Evolutionary conservation across 805 yeast species (phyloP).

Genomic region (Barnettozyma californica): DNA sequence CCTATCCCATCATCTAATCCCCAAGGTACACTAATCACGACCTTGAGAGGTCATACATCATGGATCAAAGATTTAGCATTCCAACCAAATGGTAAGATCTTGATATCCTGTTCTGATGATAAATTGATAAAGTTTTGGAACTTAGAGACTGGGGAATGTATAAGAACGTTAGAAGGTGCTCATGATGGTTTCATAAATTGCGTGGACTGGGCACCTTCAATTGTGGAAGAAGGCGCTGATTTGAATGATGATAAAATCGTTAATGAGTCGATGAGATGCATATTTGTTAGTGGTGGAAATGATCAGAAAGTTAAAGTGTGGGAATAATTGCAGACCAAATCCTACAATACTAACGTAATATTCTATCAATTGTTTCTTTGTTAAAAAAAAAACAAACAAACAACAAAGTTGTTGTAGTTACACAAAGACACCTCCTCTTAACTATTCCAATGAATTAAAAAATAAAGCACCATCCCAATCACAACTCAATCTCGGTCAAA

Average conservation of each 20-base stretch:
- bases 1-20: conserved; percentile 58
- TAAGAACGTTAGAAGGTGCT: conserved; percentile 41
- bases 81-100: conserved; percentile 71
- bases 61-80: conserved; percentile 73
- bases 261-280: conserved; percentile 51
- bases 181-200: conserved; percentile 78
- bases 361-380: not conserved
- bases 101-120: conserved; percentile 77
- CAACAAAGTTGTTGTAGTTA: not conserved
- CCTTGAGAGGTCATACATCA: conserved; percentile 70
- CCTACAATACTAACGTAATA: not conserved
- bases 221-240: conserved; percentile 26
- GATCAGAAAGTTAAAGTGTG: conserved; percentile 90
- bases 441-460: not conserved
- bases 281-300: conserved; percentile 89
- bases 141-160: conserved; percentile 41
- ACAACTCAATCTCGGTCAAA: conserved; percentile 13
- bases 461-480: not conserved
- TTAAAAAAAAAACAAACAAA: no score
- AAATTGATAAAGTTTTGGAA: conserved; percentile 77
- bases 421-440: not conserved
- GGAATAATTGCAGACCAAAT: conserved; percentile 37
- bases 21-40: conserved; percentile 52
- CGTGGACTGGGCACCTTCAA: conserved; percentile 48
- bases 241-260: conserved; percentile 26